A percentile compares a stretch with the other conserved stretches of the same genome.
Conservation (phyloP, 345 rosid genomes). For the Syzygium jambos region DNA sequence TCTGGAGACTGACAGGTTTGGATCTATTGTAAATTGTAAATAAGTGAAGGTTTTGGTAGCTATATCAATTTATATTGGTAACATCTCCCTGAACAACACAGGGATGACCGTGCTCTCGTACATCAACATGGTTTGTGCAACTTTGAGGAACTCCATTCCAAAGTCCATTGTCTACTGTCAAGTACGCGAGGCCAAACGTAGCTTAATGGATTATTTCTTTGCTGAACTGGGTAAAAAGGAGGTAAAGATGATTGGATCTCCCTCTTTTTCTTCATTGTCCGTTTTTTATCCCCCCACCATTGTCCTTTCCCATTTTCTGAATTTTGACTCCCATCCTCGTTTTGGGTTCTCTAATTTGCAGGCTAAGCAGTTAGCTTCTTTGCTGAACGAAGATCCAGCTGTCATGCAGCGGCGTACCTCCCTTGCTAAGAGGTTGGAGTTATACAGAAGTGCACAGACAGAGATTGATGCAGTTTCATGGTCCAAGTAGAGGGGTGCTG, state of each 20-base stretch:
- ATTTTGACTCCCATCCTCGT: background rate
- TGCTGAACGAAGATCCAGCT: slow-evolving; percentile 86
- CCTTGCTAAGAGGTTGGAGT: slow-evolving; percentile 71
- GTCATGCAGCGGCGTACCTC: slow-evolving; percentile 63
- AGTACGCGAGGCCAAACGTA: slow-evolving; percentile 90
- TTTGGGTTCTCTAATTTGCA: slow-evolving; percentile 11
- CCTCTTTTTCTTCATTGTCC: background rate
- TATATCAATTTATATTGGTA: background rate
- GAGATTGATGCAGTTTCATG: slow-evolving; percentile 93
- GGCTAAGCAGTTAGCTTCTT: slow-evolving; percentile 44
- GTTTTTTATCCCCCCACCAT: background rate
- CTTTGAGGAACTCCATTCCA: slow-evolving; percentile 75
- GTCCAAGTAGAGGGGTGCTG: slow-evolving; percentile 50
- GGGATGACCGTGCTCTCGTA: slow-evolving; percentile 69
- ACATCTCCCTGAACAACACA: slow-evolving; percentile 10
- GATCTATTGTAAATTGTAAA: background rate
- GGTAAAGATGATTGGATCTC: slow-evolving; percentile 23
- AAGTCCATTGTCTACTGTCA: slow-evolving; percentile 91
- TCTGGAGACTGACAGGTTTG: background rate
- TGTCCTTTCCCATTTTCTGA: background rate
- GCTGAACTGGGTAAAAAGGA: slow-evolving; percentile 81
- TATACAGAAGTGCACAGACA: slow-evolving; percentile 78
- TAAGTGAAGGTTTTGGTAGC: background rate
- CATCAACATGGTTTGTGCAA: slow-evolving; percentile 77
- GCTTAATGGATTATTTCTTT: slow-evolving; percentile 82